phyloP scores from a whole-genome alignment of 2,329 filamentous ascomycete genomes.

The Calonectria multiphialidica region DNA sequence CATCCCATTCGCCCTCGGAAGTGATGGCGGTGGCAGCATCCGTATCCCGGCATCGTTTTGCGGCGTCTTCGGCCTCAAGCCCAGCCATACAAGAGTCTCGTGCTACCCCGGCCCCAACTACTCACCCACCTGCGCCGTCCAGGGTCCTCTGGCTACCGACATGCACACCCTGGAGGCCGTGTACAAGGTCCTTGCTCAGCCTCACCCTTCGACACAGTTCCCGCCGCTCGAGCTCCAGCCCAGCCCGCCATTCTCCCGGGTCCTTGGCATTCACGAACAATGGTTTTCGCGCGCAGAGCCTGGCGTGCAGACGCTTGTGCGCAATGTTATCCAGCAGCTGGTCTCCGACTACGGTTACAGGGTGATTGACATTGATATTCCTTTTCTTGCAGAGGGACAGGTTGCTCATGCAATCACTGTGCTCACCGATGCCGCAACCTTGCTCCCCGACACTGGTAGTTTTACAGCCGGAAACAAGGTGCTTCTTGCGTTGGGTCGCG shows the following conservation, averaged over 20 bases:
- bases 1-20: conserved; percentile 78
- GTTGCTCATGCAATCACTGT: conserved; percentile 81
- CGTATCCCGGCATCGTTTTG: conserved; percentile 80
- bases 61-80: conserved; percentile 80
- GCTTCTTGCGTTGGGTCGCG: conserved; percentile 72
- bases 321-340: conserved; percentile 64
- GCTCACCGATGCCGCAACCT: conserved; percentile 69
- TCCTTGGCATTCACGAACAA: conserved; percentile 72
- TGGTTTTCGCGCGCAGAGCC: conserved; percentile 69
- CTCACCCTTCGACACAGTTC: conserved; percentile 71
- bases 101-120: conserved; percentile 69
- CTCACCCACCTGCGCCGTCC: conserved; percentile 72
- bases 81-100: conserved; percentile 76
- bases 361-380: conserved; percentile 68
- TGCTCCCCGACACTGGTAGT: conserved; percentile 59
- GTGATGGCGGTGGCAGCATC: conserved; percentile 80
- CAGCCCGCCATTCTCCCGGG: conserved; percentile 50
- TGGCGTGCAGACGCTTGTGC: conserved; percentile 56
- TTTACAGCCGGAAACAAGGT: conserved; percentile 74
- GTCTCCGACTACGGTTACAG: conserved; percentile 64
- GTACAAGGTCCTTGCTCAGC: conserved; percentile 74
- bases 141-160: conserved; percentile 76
- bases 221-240: conserved; percentile 50
- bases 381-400: conserved; percentile 72
- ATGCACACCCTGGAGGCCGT: conserved; percentile 75